Evolutionary conservation across 805 yeast genomes (phyloP), one percentile per base, ranked within the genome.

Genomic region (Candida yuanshanica): DNA sequence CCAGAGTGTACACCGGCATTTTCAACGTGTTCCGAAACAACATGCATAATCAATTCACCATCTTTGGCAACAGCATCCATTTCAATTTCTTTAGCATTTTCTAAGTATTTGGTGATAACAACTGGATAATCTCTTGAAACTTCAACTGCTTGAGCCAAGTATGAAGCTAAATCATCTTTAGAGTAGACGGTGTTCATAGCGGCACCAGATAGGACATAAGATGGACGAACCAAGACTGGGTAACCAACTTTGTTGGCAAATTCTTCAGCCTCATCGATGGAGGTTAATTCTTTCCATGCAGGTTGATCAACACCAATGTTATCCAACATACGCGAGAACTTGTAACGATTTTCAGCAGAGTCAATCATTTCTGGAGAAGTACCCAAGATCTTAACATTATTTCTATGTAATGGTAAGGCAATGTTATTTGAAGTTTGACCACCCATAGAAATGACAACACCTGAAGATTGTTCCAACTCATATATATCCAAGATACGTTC

Each of bases 1-100:
- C 99, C 99, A 39, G 98, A 91, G 68, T 91, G 99, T 34, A 91
- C 96, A 77, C 99, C 99, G 21, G 99, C 99, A 61, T 91, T 91
- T 70, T 91, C 99, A 51, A 93, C 96, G 64, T 91, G 99, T 68
- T 93, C 98, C 42, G 96, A 88, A 44, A 91, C 96, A 61, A 89
- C 98, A 64, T 91, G 98, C 89, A 91, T 87, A 54, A 93, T 77
- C 68, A 91, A 74, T 65, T 89, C 79, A 66, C 99, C 99, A 58
- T 91, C 86, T 63, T 77, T 78, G 33, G 99, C 98, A 59, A 91
- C 98, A 37, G 96, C 98, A 63, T 91, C 99, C 93, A 91, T 90
- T 68, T 91, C 99, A 58, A 91, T 91, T 70, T 91, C 99, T 72
- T 91, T 87, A 34, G 98, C 97, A 50, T 87, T 83, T 70, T 91